Base-by-base conservation (phyloP, 2,329 filamentous ascomycete species). In the Colletotrichum eleusines region DNA sequence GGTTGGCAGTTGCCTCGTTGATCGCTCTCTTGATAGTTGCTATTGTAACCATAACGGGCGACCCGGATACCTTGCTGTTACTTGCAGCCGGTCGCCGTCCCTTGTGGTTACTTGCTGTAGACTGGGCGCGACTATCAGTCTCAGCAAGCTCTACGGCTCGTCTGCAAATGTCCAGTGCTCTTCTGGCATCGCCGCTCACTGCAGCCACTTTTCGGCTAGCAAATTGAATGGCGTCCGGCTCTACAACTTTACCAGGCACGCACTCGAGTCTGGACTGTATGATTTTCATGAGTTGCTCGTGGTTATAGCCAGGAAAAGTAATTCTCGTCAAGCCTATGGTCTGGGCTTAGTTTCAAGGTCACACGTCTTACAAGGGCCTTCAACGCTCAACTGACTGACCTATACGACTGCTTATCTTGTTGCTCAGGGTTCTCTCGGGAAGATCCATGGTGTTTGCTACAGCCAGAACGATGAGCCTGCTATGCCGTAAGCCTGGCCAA, bases 381-480 rank as follows among this genome's bases (percentile, higher is more conserved):
- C 31, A 14, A n/a, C 5, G 9, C 50, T 11, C 16, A 74, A 50
- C 48, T 50, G 46, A 81, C 81, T 42, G 77, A 84, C 85, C 93
- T 44, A 96, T 83, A 76, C 96, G 91, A 80, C 94, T 97, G 78
- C 94, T 97, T 80, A 99, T 99, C 81, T 99, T 99, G 84, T 99
- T 99, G 82, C 94, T 97, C 46, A 99, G 86, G 0, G 96, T 99
- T 78, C 96, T 88, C 81, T 99, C 96, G 0, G 96, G 96, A 69
- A 99, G 83, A 82, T 99, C 96, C 96, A 99, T 99, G 31, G 96
- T 99, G 81, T 99, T 99, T 63, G 96, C 97, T 23, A 99, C 96
- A 14, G 97, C 97, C 8, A 99, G 89, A 8, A 99, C 97, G 79
- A 99, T 98, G 54, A 99, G 86, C 59, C 95, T 90, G 64, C 94